phyloP scores from a whole-genome alignment of 2,329 filamentous ascomycete genomes.

The Colletotrichum sp. region DNA sequence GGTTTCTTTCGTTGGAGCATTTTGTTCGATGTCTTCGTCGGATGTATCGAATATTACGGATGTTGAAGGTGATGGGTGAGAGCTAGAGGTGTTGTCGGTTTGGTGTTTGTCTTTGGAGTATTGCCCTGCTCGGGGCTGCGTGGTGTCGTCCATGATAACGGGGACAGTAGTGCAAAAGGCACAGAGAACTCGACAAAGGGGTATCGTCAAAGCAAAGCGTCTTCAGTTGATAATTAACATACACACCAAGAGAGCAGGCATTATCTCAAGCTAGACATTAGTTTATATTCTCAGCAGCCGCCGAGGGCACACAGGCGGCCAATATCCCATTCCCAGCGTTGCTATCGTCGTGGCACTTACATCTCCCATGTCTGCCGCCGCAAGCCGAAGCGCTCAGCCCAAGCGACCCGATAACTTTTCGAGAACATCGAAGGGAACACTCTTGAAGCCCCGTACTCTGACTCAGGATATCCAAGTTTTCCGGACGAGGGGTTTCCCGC shows the following conservation, averaged over 20 bases:
- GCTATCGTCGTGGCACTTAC: neutral
- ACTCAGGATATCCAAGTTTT: neutral
- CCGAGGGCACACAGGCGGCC: neutral
- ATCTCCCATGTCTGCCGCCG: neutral
- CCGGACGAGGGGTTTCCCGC: neutral
- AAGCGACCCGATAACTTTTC: neutral
- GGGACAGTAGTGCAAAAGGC: neutral
- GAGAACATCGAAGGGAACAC: neutral
- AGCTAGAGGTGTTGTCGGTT: neutral
- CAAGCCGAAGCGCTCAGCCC: neutral
- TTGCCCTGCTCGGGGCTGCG: neutral
- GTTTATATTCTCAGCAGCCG: neutral
- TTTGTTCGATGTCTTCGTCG: neutral
- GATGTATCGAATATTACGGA: neutral
- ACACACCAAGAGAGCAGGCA: rapidly evolving
- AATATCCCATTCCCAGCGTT: neutral
- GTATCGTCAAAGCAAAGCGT: neutral
- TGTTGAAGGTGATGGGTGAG: neutral
- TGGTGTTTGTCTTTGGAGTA: neutral
- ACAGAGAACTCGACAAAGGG: neutral
- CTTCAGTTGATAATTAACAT: neutral
- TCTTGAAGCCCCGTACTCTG: neutral
- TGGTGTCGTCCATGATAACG: neutral
- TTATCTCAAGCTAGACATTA: neutral
- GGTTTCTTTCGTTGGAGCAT: neutral